Base-by-base conservation (phyloP, 2,329 filamentous ascomycete species). In the Paecilomyces sp. region DNA sequence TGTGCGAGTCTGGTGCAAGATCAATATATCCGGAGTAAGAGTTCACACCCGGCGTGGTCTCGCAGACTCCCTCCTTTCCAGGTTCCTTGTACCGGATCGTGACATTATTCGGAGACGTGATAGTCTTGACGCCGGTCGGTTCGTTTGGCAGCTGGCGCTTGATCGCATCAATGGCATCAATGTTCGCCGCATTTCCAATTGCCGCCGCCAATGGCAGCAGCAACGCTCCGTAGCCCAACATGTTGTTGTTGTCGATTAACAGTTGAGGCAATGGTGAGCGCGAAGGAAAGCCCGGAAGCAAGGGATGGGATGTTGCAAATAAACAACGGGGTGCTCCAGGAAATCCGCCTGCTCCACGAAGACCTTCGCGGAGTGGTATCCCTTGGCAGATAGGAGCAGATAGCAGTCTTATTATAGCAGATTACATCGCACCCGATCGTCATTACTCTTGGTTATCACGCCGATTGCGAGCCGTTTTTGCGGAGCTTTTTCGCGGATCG, bases 51-150 rank as follows among this genome's bases (percentile, higher is more conserved):
- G 81, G 81, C 18, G 82, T 81, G 2, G 81, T 77, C 71, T 85
- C 83, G 63, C 83, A 85, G 59, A 83, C 66, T 15, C 51, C 51
- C 24, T 73, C 70, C 57, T 72, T 83, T 3, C 82, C 82, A 3
- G 78, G 82, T 67, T 85, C 74, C 68, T 86, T 86, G 70, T 84
- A 86, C 18, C 83, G 80, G 59, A 86, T 83, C 25, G 78, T 79
- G 62, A 83, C 73, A 58, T 79, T 79, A 59, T 73, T 76, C 3
- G 75, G 71, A 15, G 73, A 75, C 54, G 66, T 70, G 54, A 77
- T 71, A 2, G 69, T 69, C 59, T 74, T 72, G n/a, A 77, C 70
- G 9, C 70, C 72, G 2, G 71, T 72, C 18, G 75, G 70, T 54
- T 73, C 66, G 1, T 72, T 63, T 15, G 75, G 76, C 13, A 77